A percentile compares a stretch with the other conserved stretches of the same genome.
These are phyloP conservation scores for Trichoderma breve DNA, from an alignment of 2,329 filamentous ascomycete genomes.

Conservation along the genomic window DNA sequence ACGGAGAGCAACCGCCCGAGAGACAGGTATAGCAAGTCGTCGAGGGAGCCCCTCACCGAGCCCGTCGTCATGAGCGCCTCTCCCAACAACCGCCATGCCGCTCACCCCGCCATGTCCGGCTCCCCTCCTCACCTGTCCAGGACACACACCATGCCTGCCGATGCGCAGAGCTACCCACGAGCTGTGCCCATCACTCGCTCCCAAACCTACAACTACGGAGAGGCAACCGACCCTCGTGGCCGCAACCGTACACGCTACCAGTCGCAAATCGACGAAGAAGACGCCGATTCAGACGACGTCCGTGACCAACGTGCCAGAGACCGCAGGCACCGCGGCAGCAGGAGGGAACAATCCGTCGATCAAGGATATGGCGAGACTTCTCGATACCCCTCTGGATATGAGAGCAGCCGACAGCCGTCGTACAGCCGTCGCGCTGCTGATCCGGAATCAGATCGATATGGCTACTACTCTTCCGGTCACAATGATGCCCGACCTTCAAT, in stretches of 20 bases:
- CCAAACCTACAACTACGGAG: constrained; percentile 35
- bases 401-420: constrained; percentile 30
- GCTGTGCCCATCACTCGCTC: constrained; percentile 34
- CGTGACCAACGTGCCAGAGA: constrained; percentile 32
- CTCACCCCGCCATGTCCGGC: constrained; percentile 28
- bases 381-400: constrained; percentile 33
- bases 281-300: constrained; percentile 37
- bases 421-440: constrained; percentile 33
- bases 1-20: constrained; percentile 26
- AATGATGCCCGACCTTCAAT: constrained; percentile 32
- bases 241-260: constrained; percentile 39
- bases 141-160: constrained; percentile 37
- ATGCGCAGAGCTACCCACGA: constrained; percentile 28
- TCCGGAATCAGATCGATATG: constrained; percentile 23
- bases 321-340: constrained; percentile 37
- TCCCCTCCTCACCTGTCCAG: constrained; percentile 38
- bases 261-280: constrained; percentile 35
- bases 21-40: constrained; percentile 35
- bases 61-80: constrained; percentile 31
- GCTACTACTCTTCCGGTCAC: constrained; percentile 28
- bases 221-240: constrained; percentile 33
- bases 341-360: constrained; percentile 37
- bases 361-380: constrained; percentile 25
- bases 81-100: constrained; percentile 32
- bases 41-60: constrained; percentile 35